Base-by-base conservation (phyloP, 805 yeast species). In the Pichia rugopelliculosa region DNA sequence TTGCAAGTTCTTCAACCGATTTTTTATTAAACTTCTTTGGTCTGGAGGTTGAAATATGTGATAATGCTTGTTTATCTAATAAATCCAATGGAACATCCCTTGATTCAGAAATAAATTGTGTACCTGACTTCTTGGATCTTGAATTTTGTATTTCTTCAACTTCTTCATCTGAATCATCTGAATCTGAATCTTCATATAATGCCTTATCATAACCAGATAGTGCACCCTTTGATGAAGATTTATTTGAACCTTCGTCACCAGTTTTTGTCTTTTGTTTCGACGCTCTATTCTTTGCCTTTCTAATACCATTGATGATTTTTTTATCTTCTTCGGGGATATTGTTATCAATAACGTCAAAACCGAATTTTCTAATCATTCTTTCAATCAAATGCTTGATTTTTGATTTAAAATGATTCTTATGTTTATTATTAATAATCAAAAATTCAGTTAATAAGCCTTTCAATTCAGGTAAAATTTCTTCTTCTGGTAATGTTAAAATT, bases 121-220 rank as follows among this genome's bases (percentile, higher is more conserved):
- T 71, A 34, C 75, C 62, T 21, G 36, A 13, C 25, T 40, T 43
- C 26, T 47, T 42, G 3, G 44, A 47, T 58, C 59, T 47, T 59
- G 59, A 13, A 36, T 48, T n/a, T 44, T 42, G 36, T 17, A 25
- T n/a, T 50, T 46, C 54, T 42, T 55, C 62, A 25, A 66, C 76
- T 20, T 62, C 71, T 6, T 69, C 77, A 30, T 71, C 79, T 20
- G 74, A 82, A 7, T 70, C 75, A 21, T 73, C 77, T 25, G 78
- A 84, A 30, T 79, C 86, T 45, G 84, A 77, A 36, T 76, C 78
- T 46, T 84, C 95, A 66, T 91, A 87, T 40, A 93, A 70, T 0
- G 95, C 97, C 62, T 86, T 93, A 59, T 93, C 99, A 58, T 86
- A 88, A 34, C 95, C 97, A 49, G 95, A 87, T 65, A 82, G 79